phyloP scores from a whole-genome alignment of 2,329 filamentous ascomycete species.

The Pseudogymnoascus sp. region DNA sequence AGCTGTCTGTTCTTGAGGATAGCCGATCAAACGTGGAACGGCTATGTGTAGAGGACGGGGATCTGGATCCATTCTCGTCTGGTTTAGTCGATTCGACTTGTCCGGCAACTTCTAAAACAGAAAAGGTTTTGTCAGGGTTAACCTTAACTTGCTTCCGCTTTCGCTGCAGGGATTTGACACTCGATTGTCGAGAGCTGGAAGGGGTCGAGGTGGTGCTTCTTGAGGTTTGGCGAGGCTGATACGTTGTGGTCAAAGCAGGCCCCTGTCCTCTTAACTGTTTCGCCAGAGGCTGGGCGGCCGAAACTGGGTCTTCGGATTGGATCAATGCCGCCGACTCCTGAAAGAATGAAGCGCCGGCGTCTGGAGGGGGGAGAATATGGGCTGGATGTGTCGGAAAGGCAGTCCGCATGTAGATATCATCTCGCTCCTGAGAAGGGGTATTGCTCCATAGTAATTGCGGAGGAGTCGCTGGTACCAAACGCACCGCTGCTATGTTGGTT shows the following conservation, averaged over 20 bases:
- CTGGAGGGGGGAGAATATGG: constrained; percentile 23
- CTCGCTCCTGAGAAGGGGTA: constrained; percentile 14
- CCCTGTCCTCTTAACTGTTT: not conserved
- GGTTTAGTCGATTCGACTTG: not conserved
- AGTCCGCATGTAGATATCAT: constrained; percentile 27
- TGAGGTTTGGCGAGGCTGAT: constrained; percentile 1
- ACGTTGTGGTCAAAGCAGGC: not conserved
- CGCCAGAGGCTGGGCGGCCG: not conserved
- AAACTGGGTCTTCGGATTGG: constrained; percentile 12
- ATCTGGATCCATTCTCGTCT: constrained; percentile 7
- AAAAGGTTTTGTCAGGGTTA: constrained; percentile 15
- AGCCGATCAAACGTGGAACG: constrained; percentile 17
- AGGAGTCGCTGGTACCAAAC: constrained; percentile 11
- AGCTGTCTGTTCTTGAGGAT: constrained; percentile 23
- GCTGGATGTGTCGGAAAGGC: constrained; percentile 28
- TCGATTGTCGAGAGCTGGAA: constrained; percentile 4
- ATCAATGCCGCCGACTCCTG: constrained; percentile 12
- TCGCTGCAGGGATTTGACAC: constrained; percentile 1
- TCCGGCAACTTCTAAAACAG: constrained; percentile 11
- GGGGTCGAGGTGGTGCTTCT: constrained; percentile 5
- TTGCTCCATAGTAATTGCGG: constrained; percentile 11
- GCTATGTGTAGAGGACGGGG: constrained; percentile 1
- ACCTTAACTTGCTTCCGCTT: constrained; percentile 14
- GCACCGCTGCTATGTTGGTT: constrained; percentile 14
- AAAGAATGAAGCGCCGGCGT: constrained; percentile 23